Evolutionary conservation across 208 protist genomes (phyloP).

Genomic region (Strigomonas culicis): DNA sequence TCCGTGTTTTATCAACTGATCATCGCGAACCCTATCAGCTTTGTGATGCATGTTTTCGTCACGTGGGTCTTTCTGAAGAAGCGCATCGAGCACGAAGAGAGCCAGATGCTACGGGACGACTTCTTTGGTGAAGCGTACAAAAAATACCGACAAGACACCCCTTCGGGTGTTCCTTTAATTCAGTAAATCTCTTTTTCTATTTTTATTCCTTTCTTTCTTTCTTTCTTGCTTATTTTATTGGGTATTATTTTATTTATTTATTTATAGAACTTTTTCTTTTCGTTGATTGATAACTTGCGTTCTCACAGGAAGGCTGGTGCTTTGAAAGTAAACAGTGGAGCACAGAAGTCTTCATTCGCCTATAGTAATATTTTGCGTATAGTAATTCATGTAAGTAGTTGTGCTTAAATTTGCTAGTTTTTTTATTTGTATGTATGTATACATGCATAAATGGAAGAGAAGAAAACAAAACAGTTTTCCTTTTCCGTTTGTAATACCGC

Average conservation of each 20-base stretch:
- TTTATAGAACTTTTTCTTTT: background rate
- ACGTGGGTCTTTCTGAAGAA: conserved; percentile 91
- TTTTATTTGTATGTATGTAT: no score
- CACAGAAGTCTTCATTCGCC: no score
- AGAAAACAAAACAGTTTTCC: no score
- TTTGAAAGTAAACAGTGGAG: no score
- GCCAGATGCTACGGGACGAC: conserved; percentile 43
- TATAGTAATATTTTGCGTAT: no score
- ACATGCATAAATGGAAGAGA: no score
- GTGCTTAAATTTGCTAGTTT: no score
- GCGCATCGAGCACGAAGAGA: conserved; percentile 91
- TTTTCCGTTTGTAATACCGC: no score
- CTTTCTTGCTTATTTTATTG: background rate
- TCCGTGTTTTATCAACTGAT: conserved; percentile 88
- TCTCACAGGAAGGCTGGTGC: no score
- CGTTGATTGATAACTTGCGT: no score
- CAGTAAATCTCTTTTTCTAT: conserved; percentile 10
- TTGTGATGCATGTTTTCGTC: conserved; percentile 59
- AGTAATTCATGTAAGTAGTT: no score
- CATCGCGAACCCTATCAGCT: conserved; percentile 91
- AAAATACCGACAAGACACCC: conserved; percentile 61
- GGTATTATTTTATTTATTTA: conserved; percentile 8
- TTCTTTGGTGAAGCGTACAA: conserved; percentile 92
- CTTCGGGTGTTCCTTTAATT: conserved; percentile 91
- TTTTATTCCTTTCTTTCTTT: background rate